Evolutionary conservation across 2,329 filamentous ascomycete genomes (phyloP).

Genomic region (Alternaria sp.): DNA sequence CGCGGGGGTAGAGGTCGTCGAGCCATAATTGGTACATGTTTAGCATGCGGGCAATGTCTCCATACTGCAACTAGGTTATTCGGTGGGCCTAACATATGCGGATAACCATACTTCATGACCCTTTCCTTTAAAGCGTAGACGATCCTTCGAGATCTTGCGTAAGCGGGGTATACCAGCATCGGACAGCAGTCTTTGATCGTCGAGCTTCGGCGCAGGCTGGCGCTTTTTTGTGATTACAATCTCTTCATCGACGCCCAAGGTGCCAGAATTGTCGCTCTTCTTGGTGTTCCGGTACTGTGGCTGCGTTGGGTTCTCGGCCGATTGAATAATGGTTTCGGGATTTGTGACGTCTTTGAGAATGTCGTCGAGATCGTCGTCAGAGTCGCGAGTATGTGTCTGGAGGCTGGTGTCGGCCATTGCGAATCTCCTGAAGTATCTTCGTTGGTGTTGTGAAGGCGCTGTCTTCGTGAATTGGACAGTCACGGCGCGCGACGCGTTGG

Average conservation of each 20-base stretch:
- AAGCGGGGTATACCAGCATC: constrained; percentile 84
- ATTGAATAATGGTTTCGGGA: constrained; percentile 58
- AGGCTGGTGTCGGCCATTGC: constrained; percentile 36
- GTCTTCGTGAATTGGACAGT: background rate
- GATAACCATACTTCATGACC: constrained; percentile 76
- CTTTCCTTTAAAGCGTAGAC: constrained; percentile 86
- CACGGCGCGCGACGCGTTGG: constrained; percentile 22
- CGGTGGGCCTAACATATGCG: background rate
- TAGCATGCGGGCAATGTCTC: constrained; percentile 80
- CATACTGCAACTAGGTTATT: constrained; percentile 67
- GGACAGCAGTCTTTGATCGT: constrained; percentile 83
- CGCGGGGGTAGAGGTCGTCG: constrained; percentile 93
- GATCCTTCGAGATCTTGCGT: constrained; percentile 71
- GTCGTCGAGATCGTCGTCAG: constrained; percentile 66
- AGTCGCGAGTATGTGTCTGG: constrained; percentile 28
- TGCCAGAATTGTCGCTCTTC: constrained; percentile 51
- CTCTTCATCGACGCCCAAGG: constrained; percentile 84
- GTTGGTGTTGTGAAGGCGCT: background rate
- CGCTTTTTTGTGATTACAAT: constrained; percentile 81
- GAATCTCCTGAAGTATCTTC: background rate
- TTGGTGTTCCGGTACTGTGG: constrained; percentile 27
- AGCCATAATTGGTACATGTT: constrained; percentile 97
- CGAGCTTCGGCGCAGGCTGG: constrained; percentile 82
- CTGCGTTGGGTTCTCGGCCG: constrained; percentile 36
- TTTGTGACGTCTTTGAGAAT: constrained; percentile 78